Evolutionary conservation across 2,329 filamentous ascomycete genomes (phyloP).

Genomic region (Colletotrichum cereale): DNA sequence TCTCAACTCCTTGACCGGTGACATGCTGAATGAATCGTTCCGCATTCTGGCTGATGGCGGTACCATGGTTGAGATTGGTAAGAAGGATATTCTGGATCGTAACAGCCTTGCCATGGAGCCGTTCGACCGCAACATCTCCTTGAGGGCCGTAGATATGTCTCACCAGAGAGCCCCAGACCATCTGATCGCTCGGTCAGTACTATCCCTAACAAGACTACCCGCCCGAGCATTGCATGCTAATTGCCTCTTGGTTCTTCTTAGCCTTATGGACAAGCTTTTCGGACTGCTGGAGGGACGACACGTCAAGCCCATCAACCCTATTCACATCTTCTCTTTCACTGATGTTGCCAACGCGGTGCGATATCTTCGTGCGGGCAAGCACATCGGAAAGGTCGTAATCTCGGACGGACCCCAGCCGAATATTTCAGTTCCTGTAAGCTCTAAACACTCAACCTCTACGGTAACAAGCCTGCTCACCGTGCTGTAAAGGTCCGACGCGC

Average conservation of each 20-base stretch:
- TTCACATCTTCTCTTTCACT: neutral
- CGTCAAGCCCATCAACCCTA: conserved; percentile 12
- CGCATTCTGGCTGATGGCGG: conserved; percentile 41
- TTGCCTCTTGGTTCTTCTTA: neutral
- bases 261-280: conserved; percentile 37
- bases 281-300: neutral
- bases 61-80: conserved; percentile 50
- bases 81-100: conserved; percentile 47
- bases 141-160: conserved; percentile 50
- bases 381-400: conserved; percentile 59
- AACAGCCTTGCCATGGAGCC: conserved; percentile 51
- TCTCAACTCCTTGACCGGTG: conserved; percentile 50
- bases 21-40: conserved; percentile 32
- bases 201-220: too few species aligned
- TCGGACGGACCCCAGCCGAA: neutral
- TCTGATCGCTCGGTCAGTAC: neutral
- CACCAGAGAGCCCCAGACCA: neutral
- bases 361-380: conserved; percentile 57
- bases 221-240: too few species aligned
- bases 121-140: conserved; percentile 54
- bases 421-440: neutral
- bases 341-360: conserved; percentile 52
- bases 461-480: too few species aligned
- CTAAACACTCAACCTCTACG: neutral
- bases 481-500: conserved; percentile 3